Evolutionary conservation across 352 stramenopile species (phyloP), one percentile per base, ranked within the genome.

Genomic region (Phytopythium boreale): DNA sequence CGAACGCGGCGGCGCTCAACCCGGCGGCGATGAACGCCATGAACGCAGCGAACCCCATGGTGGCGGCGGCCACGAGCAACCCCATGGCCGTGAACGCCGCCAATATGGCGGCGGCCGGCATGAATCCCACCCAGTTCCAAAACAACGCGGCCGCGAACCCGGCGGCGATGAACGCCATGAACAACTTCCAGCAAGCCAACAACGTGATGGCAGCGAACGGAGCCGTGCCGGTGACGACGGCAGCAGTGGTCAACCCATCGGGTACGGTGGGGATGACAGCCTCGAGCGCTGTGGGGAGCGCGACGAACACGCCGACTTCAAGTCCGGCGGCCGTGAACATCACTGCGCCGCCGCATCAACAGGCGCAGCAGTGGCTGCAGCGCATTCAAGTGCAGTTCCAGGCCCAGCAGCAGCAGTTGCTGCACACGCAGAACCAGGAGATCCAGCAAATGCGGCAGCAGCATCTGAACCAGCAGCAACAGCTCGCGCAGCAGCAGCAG

Each of bases 311-410:
- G 43, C 57, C 69, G 10, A 59, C 70, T 47, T 27, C 68, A 52
- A 67, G 55, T 11, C 29, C 71, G 2, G 52, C 69, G 9, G 26
- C 73, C 12, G 63, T 68, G 14, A 76, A 60, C 24, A 73, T 82
- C 19, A 55, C 71, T 19, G 84, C 62, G 27, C 65, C 69, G 31
- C 80, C 83, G 24, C 82, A 90, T 49, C 82, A 91, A 34, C 82
- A 91, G 50, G 80, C 82, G 15, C 86, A 95, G 63, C 86, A 95
- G 63, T 89, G 76, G 76, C 65, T 95, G n/a, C 81, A 92, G 56
- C 82, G 83, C 6, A 83, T 95, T 12, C 86, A 93, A 56, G 82
- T 88, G 27, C 86, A 93, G 62, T 95, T 91, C 62, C 84, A 92
- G 44, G 84, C 80, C 0, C 86, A 95, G 56, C 80, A 91, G 39